A percentile compares a stretch with the other conserved stretches of the same genome.
These are phyloP conservation scores for Neltuma alba DNA, from an alignment of 306 rosid species.

Conservation along the genomic window DNA sequence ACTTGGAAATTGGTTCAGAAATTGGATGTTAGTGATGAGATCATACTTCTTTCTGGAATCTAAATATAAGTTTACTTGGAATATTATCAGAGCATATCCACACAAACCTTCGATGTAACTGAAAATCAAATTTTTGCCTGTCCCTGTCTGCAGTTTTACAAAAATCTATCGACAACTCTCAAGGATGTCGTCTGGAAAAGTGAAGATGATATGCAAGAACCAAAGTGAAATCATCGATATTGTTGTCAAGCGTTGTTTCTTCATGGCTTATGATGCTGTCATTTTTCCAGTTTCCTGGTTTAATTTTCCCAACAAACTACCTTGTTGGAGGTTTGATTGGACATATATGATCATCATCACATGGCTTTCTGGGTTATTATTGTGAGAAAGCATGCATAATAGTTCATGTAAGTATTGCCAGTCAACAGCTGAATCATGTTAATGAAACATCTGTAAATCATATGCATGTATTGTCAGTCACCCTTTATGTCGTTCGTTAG, in stretches of 20 bases:
- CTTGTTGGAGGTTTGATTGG: slow-evolving; percentile 40
- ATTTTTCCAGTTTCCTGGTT: slow-evolving; percentile 30
- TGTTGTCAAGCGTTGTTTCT: slow-evolving; percentile 38
- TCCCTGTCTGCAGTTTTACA: slow-evolving; percentile 74
- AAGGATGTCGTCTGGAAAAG: slow-evolving; percentile 96
- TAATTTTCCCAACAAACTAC: neutral
- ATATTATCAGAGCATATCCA: neutral
- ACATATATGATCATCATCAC: slow-evolving; percentile 1
- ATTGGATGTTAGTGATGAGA: neutral
- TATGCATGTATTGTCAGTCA: neutral
- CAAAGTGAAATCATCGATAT: slow-evolving; percentile 42
- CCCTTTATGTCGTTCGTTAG: neutral
- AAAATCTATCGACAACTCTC: slow-evolving; percentile 73
- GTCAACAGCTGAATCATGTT: slow-evolving; percentile 25
- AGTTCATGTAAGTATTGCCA: slow-evolving; percentile 29
- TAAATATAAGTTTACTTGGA: neutral
- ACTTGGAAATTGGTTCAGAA: neutral
- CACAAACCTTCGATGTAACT: neutral
- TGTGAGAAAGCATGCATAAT: slow-evolving; percentile 48
- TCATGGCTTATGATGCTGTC: slow-evolving; percentile 1
- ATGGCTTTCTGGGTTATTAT: slow-evolving; percentile 46
- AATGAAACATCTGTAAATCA: slow-evolving; percentile 31
- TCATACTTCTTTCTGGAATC: neutral
- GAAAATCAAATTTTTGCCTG: neutral
- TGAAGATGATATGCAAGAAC: slow-evolving; percentile 81